Evolutionary conservation across 2,329 filamentous ascomycete genomes (phyloP).

Genomic region (Orbilia javanica): DNA sequence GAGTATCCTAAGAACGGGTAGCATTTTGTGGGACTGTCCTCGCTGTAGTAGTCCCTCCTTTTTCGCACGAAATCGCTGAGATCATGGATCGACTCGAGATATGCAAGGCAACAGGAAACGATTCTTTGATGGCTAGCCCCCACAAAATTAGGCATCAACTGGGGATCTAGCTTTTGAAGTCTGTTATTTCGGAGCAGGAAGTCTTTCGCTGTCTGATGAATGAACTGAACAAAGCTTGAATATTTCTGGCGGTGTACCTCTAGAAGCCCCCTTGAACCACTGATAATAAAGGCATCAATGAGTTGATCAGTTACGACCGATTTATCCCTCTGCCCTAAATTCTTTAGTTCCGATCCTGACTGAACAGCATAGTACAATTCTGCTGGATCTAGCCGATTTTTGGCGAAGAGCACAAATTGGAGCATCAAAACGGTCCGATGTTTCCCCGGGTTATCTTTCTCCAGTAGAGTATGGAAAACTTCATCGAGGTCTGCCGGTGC

Average conservation of each 20-base stretch:
- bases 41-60: too few relatives aligned
- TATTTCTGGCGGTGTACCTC: too few relatives aligned
- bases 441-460: constrained; percentile 20
- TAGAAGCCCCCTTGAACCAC: constrained; percentile 43
- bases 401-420: constrained; percentile 53
- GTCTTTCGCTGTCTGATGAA: constrained; percentile 57
- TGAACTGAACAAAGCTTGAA: constrained; percentile 58
- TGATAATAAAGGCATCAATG: constrained; percentile 44
- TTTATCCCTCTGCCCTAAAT: neutral
- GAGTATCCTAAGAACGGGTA: constrained; percentile 53
- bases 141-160: constrained; percentile 14
- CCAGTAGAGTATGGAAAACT: constrained; percentile 42
- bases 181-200: constrained; percentile 54
- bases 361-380: constrained; percentile 54
- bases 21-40: too few relatives aligned
- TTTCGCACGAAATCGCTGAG: neutral
- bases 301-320: neutral
- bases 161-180: constrained; percentile 49
- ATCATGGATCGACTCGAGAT: too few relatives aligned
- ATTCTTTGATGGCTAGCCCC: constrained; percentile 42
- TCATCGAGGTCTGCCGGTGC: constrained; percentile 50
- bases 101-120: constrained; percentile 42
- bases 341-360: neutral
- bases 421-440: constrained; percentile 47
- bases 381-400: constrained; percentile 6